Evolutionary conservation across 179 eudicot species (phyloP), one percentile per base, ranked within the genome.

Genomic region (Amaranthus tricolor): DNA sequence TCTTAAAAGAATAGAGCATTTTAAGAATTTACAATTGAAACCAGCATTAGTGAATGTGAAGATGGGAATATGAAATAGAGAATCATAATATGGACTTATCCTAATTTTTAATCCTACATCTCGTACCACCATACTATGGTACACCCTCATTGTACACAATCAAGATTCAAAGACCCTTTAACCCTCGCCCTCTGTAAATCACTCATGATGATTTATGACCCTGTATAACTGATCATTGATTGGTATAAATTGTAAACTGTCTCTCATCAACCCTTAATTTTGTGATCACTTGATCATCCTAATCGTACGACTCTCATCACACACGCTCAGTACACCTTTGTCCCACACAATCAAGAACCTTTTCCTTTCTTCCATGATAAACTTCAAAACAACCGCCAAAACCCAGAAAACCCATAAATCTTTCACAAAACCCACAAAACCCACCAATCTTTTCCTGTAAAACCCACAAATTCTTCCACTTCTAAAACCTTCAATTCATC

Each of bases 91-190:
- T 24, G 31, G 31, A 13, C 15, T 40, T 5, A 12, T 17, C 17
- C 3, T 31, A 62, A 47, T 40, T 13, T 5, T 2, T 31, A 40
- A 12, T 9, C 17, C 16, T 15, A 6, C n/a, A 56, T 16, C 1
- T 7, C 54, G 1, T 9, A 9, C 3, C n/a, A 67, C 59, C 15
- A 45, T 75, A 57, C 40, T 1, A 31, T 2, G 3, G 3, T 31
- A 2, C 49, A 75, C 66, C 67, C 66, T 19, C 67, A 20, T 58
- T 66, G 47, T 19, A 75, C 24, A 58, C 6, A 17, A 76, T 44
- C 47, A 48, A 73, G 16, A 63, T 31, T 31, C 40, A 31, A 31
- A 31, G 40, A 24, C 31, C 31, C 31, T 24, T 24, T 24, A 0
- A 0, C 31, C 31, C 31, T 24, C 31, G 1, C 1, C 31, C 31